A percentile compares a stretch with the other conserved stretches of the same genome.
Evolutionary conservation across 345 rosid genomes (phyloP).

Genomic region (Alliaria petiolata): DNA sequence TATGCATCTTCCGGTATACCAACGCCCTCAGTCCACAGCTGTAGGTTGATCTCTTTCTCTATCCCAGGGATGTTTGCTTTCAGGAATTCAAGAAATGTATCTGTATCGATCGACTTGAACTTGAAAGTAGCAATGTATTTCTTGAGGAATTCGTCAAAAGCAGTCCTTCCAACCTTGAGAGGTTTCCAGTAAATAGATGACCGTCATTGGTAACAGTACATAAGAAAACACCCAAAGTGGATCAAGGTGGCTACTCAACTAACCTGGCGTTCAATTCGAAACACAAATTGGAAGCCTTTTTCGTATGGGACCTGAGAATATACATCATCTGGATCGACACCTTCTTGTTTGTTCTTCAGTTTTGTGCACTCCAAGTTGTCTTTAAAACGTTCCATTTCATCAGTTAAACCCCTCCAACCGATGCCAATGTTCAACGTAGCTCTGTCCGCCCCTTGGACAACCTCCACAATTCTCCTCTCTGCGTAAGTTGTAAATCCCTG

Average conservation of each 20-base stretch:
- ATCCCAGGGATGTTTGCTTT: constrained; percentile 76
- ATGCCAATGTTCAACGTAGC: constrained; percentile 77
- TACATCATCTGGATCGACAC: constrained; percentile 75
- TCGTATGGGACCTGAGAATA: constrained; percentile 88
- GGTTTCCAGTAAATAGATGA: constrained; percentile 3
- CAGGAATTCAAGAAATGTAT: constrained; percentile 66
- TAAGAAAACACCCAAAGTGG: background rate
- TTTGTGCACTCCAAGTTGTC: constrained; percentile 84
- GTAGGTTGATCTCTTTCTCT: constrained; percentile 68
- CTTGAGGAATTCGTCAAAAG: constrained; percentile 81
- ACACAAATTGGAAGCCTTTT: constrained; percentile 88
- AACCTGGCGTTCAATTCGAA: constrained; percentile 90
- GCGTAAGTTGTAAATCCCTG: constrained; percentile 96
- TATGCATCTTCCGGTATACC: constrained; percentile 96
- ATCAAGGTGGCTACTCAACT: constrained; percentile 2
- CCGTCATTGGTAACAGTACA: background rate
- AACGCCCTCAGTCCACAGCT: constrained; percentile 77
- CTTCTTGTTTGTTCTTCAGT: constrained; percentile 77
- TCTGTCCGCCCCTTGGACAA: constrained; percentile 71
- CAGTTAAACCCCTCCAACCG: constrained; percentile 82
- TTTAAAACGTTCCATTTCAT: constrained; percentile 73
- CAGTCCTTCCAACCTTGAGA: constrained; percentile 80
- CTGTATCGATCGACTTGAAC: constrained; percentile 88
- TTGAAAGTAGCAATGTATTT: constrained; percentile 88
- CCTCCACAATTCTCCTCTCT: constrained; percentile 94